Evolutionary conservation across 345 rosid species (phyloP), one percentile per base, ranked within the genome.

Genomic region (Eucalyptus dawsonii): DNA sequence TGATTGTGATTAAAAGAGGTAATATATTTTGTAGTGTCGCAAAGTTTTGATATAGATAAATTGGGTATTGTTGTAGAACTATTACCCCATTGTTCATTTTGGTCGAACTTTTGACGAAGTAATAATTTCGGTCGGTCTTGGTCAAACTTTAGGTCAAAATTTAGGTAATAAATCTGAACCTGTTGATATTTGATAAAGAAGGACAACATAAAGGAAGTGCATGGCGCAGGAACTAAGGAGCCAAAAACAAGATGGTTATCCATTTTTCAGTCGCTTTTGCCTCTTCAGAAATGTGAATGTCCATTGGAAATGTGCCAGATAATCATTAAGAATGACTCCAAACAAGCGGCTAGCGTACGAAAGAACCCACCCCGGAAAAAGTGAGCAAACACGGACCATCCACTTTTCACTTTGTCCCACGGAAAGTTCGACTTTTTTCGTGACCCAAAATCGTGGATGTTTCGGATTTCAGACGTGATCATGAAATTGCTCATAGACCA

Each of bases 151-250:
- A 50, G 53, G 53, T 50, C 53, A 50, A 50, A 50, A 6, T 15
- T 50, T 50, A 0, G 53, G 19, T 50, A 50, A 50, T 50, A 16
- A 50, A 50, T 50, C 8, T 50, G 54, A 50, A 50, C 54, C 4
- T 50, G 8, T 50, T 50, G 54, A 16, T 50, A 50, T 50, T 16
- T 50, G 54, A 50, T 50, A 50, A 50, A 50, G 8, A 50, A 50
- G 54, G 54, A 50, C 8, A 50, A 50, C 54, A 50, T 50, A 50
- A 50, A 50, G 0, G 21, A 50, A 50, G 54, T 16, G 54, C 54
- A 16, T 50, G 0, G 53, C 53, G 21, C 1, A 0, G 21, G 53
- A 50, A 50, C 53, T 2, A 50, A 50, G 21, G 8, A 51, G 21
- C 54, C 53, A 51, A 51, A 51, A 51, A 6, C 54, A 51, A 0